Evolutionary conservation across 1,284 basidiomycete species (phyloP).

Genomic region (Polyporus tsugae): DNA sequence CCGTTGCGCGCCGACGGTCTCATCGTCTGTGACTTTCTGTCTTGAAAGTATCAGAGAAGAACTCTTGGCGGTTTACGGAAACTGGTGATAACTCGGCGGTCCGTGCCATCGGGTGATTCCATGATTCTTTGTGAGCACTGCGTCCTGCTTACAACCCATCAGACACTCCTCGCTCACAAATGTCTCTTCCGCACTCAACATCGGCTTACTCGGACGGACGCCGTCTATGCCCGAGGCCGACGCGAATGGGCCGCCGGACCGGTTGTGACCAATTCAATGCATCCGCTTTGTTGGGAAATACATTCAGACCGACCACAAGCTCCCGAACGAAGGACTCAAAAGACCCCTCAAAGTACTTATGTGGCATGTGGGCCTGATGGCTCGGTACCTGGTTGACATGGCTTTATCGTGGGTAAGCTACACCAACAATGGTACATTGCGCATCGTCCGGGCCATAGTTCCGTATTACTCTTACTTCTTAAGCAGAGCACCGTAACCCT

Average conservation of each 20-base stretch:
- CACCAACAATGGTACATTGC: constrained; percentile 19
- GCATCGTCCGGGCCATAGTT: constrained; percentile 26
- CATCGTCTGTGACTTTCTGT: not conserved
- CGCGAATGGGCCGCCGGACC: constrained; percentile 1
- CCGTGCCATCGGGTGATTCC: not conserved
- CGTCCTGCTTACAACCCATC: not conserved
- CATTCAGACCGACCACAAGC: constrained; percentile 6
- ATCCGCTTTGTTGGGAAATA: not conserved
- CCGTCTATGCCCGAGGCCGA: not conserved
- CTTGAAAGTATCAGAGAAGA: not conserved
- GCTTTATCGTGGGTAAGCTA: constrained; percentile 15
- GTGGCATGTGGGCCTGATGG: constrained; percentile 9
- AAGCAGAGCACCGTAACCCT: constrained; percentile 14
- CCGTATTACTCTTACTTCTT: constrained; percentile 24
- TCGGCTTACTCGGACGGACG: not conserved
- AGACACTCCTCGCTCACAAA: not conserved
- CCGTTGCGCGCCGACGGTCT: not conserved
- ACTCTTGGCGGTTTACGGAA: not conserved
- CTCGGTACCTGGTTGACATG: constrained; percentile 20
- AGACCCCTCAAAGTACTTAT: constrained; percentile 19
- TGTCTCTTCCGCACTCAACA: not conserved
- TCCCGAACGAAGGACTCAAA: not conserved
- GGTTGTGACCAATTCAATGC: not conserved
- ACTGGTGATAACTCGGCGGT: not conserved
- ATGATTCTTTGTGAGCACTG: not conserved